Base-by-base conservation (phyloP, 1,284 basidiomycete species). In the Somion occarium region DNA sequence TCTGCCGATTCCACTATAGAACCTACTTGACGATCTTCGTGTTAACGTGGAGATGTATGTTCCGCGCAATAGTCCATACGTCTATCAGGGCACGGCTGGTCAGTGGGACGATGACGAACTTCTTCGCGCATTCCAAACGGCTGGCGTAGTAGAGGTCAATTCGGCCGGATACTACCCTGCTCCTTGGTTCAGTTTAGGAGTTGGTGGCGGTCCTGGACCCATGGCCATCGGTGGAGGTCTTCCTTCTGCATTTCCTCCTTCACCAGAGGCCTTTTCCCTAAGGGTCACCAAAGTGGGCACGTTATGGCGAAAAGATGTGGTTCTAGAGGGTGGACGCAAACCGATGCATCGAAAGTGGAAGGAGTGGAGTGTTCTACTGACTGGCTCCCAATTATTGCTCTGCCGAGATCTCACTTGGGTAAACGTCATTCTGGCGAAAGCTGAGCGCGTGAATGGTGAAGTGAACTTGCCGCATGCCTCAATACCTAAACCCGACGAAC, bases 371-470 rank as follows among this genome's bases (percentile, higher is more conserved):
- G 85, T 95, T 7, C 76, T 97, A 48, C 75, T 99, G 49, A 95
- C 94, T 2, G 87, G 85, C 26, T 93, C 93, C 5, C 95, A 98
- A 63, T 73, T 99, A 7, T 77, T 98, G 43, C 88, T 98, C 65
- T 95, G 95, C 71, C 92, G 92, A 55, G 94, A 98, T 67, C 69
- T 83, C 1, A 70, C 80, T 5, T 88, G 83, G 84, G 84, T 84
- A 4, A 62, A 72, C 26, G 72, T 74, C 19, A 66, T 93, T 22
- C 72, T 80, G 48, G 74, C 79, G 42, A 79, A 83, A 63, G 71
- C 75, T 19, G 67, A 73, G 18, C 61, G 61, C 1, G 64, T 68
- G 3, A 70, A 72, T 45, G 70, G 67, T 22, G 70, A 72, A 44
- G 61, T 71, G 15, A 59, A 76, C 2, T 65, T 79, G 11, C 76